Conservation (phyloP, 2,329 filamentous ascomycete species). For the Cladophialophora exuberans region DNA sequence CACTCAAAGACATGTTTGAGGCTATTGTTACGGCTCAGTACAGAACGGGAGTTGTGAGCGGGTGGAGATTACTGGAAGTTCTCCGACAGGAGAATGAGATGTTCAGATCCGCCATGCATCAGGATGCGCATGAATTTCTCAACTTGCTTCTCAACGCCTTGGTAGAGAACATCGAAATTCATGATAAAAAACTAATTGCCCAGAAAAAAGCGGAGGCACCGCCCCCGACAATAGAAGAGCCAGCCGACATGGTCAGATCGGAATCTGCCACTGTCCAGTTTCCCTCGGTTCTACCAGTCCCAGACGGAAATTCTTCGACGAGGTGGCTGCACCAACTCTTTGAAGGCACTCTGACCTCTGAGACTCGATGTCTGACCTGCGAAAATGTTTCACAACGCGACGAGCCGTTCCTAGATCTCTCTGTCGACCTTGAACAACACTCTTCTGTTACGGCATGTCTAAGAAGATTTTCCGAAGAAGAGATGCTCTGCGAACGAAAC, state of each 20-base stretch:
- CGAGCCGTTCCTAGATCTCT: slow-evolving; percentile 93
- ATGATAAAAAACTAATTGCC: slow-evolving; percentile 61
- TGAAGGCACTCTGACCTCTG: slow-evolving; percentile 89
- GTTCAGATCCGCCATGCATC: slow-evolving; percentile 96
- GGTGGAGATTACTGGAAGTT: slow-evolving; percentile 89
- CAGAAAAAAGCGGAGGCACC: slow-evolving; percentile 54
- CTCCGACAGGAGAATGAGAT: slow-evolving; percentile 94
- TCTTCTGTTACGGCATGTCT: slow-evolving; percentile 95
- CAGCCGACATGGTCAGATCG: slow-evolving; percentile 55
- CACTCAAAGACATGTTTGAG: slow-evolving; percentile 94
- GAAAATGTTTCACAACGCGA: slow-evolving; percentile 94
- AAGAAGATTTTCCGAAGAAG: slow-evolving; percentile 93
- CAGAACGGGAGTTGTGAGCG: slow-evolving; percentile 87
- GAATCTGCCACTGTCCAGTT: slow-evolving; percentile 51
- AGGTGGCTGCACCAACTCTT: slow-evolving; percentile 98
- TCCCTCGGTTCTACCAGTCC: slow-evolving; percentile 37
- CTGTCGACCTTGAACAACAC: slow-evolving; percentile 92
- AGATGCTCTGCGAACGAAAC: slow-evolving; percentile 97
- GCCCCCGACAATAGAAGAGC: slow-evolving; percentile 39
- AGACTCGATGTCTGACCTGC: slow-evolving; percentile 94
- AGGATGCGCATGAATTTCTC: slow-evolving; percentile 97
- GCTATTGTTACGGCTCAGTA: slow-evolving; percentile 80
- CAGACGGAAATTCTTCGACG: slow-evolving; percentile 64
- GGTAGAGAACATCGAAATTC: slow-evolving; percentile 89
- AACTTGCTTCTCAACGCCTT: slow-evolving; percentile 95